These are phyloP conservation scores for Solanum ossicruentum DNA, from an alignment of 257 asterid genomes.

Conservation along the genomic window DNA sequence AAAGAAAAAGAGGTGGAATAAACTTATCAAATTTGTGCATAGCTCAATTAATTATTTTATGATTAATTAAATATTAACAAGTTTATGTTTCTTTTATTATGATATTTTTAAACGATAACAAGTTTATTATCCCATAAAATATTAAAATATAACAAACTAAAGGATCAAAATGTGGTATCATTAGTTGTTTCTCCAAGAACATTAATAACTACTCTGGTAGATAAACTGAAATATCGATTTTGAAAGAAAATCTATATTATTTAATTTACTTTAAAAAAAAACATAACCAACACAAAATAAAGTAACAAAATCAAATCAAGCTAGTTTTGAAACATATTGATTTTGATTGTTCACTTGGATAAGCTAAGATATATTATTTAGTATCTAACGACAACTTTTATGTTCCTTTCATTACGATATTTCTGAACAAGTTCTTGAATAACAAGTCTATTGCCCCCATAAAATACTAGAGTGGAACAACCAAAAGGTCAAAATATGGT, in stretches of 20 bases:
- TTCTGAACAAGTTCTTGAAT: too few relatives aligned
- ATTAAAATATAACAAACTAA: neutral
- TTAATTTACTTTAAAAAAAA: too few relatives aligned
- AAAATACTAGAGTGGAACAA: neutral
- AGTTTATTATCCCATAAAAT: neutral
- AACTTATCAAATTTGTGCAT: neutral
- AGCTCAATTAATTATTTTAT: neutral
- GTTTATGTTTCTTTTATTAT: too few relatives aligned
- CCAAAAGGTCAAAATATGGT: neutral
- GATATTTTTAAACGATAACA: too few relatives aligned
- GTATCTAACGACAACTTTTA: too few relatives aligned
- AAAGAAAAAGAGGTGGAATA: neutral
- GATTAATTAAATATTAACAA: too few relatives aligned
- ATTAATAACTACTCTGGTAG: neutral
- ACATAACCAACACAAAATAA: too few relatives aligned
- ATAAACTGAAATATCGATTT: neutral
- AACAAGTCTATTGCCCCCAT: neutral
- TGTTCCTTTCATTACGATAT: too few relatives aligned
- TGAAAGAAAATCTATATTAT: too few relatives aligned
- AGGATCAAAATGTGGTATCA: neutral
- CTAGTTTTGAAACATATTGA: neutral
- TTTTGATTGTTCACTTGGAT: neutral
- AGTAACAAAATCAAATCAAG: neutral
- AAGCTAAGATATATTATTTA: neutral
- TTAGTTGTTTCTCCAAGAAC: neutral